These are phyloP conservation scores for Drechslera avenae DNA, from an alignment of 2,329 filamentous ascomycete species.

Conservation along the genomic window DNA sequence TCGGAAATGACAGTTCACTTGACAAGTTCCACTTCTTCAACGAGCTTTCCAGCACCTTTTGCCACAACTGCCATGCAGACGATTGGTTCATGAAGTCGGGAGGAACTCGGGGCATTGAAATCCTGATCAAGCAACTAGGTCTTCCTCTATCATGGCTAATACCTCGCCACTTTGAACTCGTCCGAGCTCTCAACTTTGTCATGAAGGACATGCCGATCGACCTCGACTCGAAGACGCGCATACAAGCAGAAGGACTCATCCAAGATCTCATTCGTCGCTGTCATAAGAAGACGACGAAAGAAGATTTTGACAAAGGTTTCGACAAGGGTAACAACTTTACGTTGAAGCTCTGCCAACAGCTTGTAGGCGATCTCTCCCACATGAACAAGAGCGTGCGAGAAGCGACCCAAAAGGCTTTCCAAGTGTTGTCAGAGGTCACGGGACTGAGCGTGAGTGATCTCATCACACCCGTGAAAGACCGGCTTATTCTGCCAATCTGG, in stretches of 20 bases:
- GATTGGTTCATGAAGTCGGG: constrained; percentile 99
- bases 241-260: constrained; percentile 81
- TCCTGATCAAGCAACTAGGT: constrained; percentile 82
- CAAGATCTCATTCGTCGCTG: constrained; percentile 78
- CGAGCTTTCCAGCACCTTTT: constrained; percentile 81
- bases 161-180: constrained; percentile 83
- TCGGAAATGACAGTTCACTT: constrained; percentile 74
- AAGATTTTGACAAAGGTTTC: constrained; percentile 72
- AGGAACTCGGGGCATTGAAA: constrained; percentile 86
- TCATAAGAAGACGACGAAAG: constrained; percentile 78
- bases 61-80: constrained; percentile 94
- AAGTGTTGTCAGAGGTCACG: constrained; percentile 78
- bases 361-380: constrained; percentile 88
- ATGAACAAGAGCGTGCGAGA: constrained; percentile 95
- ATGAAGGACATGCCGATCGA: constrained; percentile 98
- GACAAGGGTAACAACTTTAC: constrained; percentile 69
- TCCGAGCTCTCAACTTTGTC: constrained; percentile 91
- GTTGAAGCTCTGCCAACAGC: constrained; percentile 77
- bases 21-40: constrained; percentile 83
- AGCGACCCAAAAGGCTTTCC: constrained; percentile 80
- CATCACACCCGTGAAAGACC: constrained; percentile 86
- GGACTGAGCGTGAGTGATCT: constrained; percentile 84
- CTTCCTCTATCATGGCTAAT: constrained; percentile 84
- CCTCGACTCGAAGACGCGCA: constrained; percentile 84
- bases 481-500: constrained; percentile 88